Evolutionary conservation across 2,329 filamentous ascomycete species (phyloP), one percentile per base, ranked within the genome.

Genomic region (Arthroderma sp.): DNA sequence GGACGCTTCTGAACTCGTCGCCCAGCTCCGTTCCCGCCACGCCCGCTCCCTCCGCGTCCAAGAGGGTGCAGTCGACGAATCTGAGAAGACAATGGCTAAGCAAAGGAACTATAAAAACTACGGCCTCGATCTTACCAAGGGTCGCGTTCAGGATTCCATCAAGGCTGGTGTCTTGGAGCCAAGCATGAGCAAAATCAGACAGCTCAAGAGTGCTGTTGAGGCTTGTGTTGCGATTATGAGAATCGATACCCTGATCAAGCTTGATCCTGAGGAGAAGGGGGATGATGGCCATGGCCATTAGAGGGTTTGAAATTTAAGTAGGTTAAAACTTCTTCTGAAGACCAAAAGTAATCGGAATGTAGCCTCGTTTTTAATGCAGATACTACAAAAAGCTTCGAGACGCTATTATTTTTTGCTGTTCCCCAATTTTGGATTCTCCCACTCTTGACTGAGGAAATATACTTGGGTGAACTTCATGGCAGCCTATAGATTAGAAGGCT

Each of bases 31-130:
- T 54, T 91, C 87, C 55, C 79, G 89, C 56, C 91, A 98, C 65
- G 89, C 91, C 31, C 76, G 95, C 41, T 94, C 88, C 47, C 91
- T 98, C 69, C 85, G 88, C 55, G 86, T 87, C 52, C 78, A 85
- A 58, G 86, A 94, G 53, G 82, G 82, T n/a, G 84, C 88, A 55
- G 60, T 63, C 53, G 67, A 66, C 52, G 85, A 89, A 65, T 83
- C 94, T 58, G 86, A 91, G 65, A 94, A 93, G 74, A 80, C 80
- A 43, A 74, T 91, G 47, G 86, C 87, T 40, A 86, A 86, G 66
- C 91, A 89, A 70, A 95, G 94, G 79, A 85, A 84, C 57, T 98
- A 96, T 74, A 91, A 89, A 71, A 98, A 98, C 74, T 98, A 98
- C 66, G 91, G 91, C 42, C 73, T 98, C 47, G 93, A 98, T 65